phyloP scores from a whole-genome alignment of 1,284 basidiomycete species.

The Singerocomus inundabilis region DNA sequence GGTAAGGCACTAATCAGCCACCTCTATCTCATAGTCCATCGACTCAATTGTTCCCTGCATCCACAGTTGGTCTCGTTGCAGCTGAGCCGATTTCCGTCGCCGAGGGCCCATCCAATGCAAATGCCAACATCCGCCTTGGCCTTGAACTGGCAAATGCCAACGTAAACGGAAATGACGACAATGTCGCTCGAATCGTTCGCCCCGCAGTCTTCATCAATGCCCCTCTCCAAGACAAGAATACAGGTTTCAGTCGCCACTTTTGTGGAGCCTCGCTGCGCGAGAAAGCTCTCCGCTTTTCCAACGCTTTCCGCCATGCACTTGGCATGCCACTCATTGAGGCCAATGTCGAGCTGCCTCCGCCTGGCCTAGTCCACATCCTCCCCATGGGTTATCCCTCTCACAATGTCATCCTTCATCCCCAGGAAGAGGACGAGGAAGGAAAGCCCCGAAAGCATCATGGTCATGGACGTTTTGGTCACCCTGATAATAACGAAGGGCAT shows the following conservation, averaged over 20 bases:
- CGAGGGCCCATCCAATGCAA: slow-evolving; percentile 22
- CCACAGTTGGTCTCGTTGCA: slow-evolving; percentile 22
- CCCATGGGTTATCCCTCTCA: slow-evolving; percentile 10
- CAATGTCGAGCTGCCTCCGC: slow-evolving; percentile 1
- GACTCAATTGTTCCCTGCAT: neutral
- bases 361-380: slow-evolving; percentile 21
- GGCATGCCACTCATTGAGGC: slow-evolving; percentile 30
- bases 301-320: slow-evolving; percentile 32
- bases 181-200: slow-evolving; percentile 26
- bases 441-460: slow-evolving; percentile 18
- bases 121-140: slow-evolving; percentile 34
- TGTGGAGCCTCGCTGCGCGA: slow-evolving; percentile 34
- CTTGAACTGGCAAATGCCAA: slow-evolving; percentile 33
- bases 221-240: slow-evolving; percentile 7
- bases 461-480: slow-evolving; percentile 8
- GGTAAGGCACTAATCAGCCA: slow-evolving; percentile 19
- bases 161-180: slow-evolving; percentile 34
- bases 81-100: slow-evolving; percentile 31
- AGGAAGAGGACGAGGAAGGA: slow-evolving; percentile 11
- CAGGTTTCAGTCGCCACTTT: slow-evolving; percentile 19
- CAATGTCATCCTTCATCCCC: slow-evolving; percentile 1
- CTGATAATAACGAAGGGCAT: slow-evolving; percentile 14
- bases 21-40: neutral
- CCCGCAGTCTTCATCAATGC: slow-evolving; percentile 10
- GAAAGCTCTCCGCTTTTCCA: slow-evolving; percentile 34